These are phyloP conservation scores for Cercospora janseana DNA, from an alignment of 2,329 filamentous ascomycete genomes.

Conservation along the genomic window DNA sequence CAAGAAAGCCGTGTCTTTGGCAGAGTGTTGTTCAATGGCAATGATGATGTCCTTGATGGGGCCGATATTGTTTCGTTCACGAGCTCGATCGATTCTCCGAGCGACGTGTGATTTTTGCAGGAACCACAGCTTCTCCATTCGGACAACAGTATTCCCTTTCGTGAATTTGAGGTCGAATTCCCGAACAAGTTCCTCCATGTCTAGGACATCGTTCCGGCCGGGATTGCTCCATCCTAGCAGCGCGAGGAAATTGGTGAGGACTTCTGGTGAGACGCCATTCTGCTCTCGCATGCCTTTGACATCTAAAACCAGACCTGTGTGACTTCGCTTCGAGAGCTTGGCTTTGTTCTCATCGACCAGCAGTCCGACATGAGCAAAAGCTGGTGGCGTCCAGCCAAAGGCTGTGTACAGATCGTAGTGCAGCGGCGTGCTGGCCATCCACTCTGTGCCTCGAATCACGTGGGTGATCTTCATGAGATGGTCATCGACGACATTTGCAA, in stretches of 20 bases:
- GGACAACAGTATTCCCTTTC: constrained; percentile 81
- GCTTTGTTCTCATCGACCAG: constrained; percentile 49
- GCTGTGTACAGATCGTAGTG: constrained; percentile 58
- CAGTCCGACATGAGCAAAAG: constrained; percentile 51
- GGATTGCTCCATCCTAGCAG: constrained; percentile 80
- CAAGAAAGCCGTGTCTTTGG: constrained; percentile 18
- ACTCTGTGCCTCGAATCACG: constrained; percentile 92
- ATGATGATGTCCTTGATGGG: constrained; percentile 40
- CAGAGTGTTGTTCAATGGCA: constrained; percentile 28
- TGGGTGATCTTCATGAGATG: constrained; percentile 94
- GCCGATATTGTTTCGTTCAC: constrained; percentile 38
- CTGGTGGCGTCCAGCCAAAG: constrained; percentile 50
- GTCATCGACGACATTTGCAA: constrained; percentile 96
- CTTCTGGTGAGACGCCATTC: constrained; percentile 61
- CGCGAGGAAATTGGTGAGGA: constrained; percentile 76
- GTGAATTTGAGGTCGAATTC: constrained; percentile 86
- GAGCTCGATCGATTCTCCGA: constrained; percentile 47
- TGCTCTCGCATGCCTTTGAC: constrained; percentile 56
- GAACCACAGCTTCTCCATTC: constrained; percentile 74
- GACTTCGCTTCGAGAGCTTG: constrained; percentile 71
- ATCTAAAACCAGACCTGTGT: constrained; percentile 46
- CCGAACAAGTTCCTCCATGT: constrained; percentile 66
- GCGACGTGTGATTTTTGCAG: constrained; percentile 71
- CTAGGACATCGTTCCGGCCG: constrained; percentile 67
- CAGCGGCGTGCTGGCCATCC: constrained; percentile 90